Percentiles rank a stretch among this genome's conserved stretches.
Conservation (phyloP, 2,329 filamentous ascomycete genomes). For the Penicillium verrucosum region DNA sequence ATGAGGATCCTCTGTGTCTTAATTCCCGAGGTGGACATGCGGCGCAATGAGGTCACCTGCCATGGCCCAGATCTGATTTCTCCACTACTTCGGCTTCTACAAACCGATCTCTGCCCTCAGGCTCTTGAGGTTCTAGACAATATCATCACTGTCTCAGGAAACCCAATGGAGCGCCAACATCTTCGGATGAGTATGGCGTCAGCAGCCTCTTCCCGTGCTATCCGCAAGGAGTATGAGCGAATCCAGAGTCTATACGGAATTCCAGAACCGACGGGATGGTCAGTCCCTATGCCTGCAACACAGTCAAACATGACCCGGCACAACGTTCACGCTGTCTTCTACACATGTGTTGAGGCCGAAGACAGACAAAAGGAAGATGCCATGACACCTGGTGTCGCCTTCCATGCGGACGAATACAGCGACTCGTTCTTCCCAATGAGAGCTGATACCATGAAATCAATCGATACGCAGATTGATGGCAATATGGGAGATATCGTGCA, state of each 20-base stretch:
- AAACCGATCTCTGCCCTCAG: slow-evolving; percentile 91
- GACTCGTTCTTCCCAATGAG: slow-evolving; percentile 75
- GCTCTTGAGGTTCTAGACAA: slow-evolving; percentile 89
- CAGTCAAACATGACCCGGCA: slow-evolving; percentile 81
- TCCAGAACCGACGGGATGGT: slow-evolving; percentile 93
- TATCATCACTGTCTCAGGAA: slow-evolving; percentile 90
- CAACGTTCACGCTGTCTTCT: slow-evolving; percentile 95
- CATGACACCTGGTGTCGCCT: slow-evolving; percentile 82
- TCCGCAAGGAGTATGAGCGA: slow-evolving; percentile 90
- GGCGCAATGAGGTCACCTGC: slow-evolving; percentile 79
- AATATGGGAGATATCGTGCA: slow-evolving; percentile 79
- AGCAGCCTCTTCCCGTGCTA: slow-evolving; percentile 70
- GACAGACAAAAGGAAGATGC: slow-evolving; percentile 58
- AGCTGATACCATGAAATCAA: slow-evolving; percentile 89
- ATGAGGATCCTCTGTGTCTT: slow-evolving; percentile 85
- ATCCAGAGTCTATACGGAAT: slow-evolving; percentile 96
- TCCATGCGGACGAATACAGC: slow-evolving; percentile 82
- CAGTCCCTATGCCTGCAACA: slow-evolving; percentile 85
- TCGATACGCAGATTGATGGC: slow-evolving; percentile 60
- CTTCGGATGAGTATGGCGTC: slow-evolving; percentile 97
- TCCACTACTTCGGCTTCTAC: slow-evolving; percentile 79
- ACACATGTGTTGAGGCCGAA: slow-evolving; percentile 74
- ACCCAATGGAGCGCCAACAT: slow-evolving; percentile 89
- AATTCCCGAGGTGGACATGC: slow-evolving; percentile 90
- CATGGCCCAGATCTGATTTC: slow-evolving; percentile 95